A percentile compares a stretch with the other conserved stretches of the same genome.
Conservation (phyloP, 257 asterid species). For the Solanum tarijense region DNA sequence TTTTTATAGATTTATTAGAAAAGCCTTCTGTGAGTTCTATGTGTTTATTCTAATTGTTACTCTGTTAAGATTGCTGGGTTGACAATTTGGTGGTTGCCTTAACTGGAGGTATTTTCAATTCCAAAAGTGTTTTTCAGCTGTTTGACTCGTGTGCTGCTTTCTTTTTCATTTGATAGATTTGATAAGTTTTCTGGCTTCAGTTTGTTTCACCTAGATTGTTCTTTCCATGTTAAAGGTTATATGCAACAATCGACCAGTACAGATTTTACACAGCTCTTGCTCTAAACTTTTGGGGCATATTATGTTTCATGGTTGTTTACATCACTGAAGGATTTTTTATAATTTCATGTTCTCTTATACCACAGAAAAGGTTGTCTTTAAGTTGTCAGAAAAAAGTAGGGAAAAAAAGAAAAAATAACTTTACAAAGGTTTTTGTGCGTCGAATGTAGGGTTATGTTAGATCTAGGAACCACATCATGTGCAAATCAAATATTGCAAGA, state of each 20-base stretch:
- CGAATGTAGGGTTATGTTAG: background rate
- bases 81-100: background rate
- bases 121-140: background rate
- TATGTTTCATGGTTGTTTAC: background rate
- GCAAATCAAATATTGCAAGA: background rate
- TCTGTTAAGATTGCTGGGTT: background rate
- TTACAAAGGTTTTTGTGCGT: background rate
- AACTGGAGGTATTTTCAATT: background rate
- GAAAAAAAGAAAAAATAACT: background rate
- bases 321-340: background rate
- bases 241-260: background rate
- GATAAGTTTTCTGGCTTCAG: background rate
- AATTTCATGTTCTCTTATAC: background rate
- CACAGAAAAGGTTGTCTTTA: background rate
- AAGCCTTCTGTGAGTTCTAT: background rate
- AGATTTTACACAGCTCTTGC: background rate
- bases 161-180: background rate
- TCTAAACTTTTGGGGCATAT: background rate
- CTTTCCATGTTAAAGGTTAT: background rate
- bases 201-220: background rate
- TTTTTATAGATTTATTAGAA: background rate
- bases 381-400: background rate
- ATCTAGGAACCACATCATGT: background rate
- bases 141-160: background rate
- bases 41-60: background rate